These are phyloP conservation scores for Cucurbita moschata DNA, from an alignment of 306 rosid genomes.

Conservation along the genomic window DNA sequence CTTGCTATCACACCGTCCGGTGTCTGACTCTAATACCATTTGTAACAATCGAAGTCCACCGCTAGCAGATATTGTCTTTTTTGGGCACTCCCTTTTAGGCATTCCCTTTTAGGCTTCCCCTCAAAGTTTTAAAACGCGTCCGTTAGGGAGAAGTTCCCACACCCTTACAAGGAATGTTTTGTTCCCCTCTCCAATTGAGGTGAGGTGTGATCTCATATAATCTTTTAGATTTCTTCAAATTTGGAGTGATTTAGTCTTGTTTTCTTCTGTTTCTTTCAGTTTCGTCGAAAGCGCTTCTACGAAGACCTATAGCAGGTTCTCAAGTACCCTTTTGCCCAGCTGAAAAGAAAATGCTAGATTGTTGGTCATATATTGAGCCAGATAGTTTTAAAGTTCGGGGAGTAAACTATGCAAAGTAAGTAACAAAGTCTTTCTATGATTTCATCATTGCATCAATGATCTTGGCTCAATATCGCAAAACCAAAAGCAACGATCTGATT, in stretches of 20 bases:
- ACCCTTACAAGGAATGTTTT: too few relatives aligned
- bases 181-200: too few relatives aligned
- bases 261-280: constrained; percentile 40
- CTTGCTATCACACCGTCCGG: too few relatives aligned
- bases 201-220: not conserved
- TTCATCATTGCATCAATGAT: too few relatives aligned
- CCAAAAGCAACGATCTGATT: not conserved
- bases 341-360: constrained; percentile 80
- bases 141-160: too few relatives aligned
- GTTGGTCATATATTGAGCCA: constrained; percentile 87
- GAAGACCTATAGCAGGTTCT: constrained; percentile 78
- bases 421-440: not conserved
- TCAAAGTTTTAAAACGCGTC: too few relatives aligned
- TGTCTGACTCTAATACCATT: too few relatives aligned
- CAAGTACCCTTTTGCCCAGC: constrained; percentile 87
- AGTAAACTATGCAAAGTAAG: constrained; percentile 73
- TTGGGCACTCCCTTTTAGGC: too few relatives aligned
- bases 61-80: too few relatives aligned
- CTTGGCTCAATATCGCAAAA: not conserved
- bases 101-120: too few relatives aligned
- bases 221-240: not conserved
- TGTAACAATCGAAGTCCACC: too few relatives aligned
- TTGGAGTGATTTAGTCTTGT: not conserved
- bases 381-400: constrained; percentile 69
- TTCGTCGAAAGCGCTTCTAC: constrained; percentile 66